phyloP scores from a whole-genome alignment of 2,329 filamentous ascomycete genomes.

The Fusarium neocosmosporiellum region DNA sequence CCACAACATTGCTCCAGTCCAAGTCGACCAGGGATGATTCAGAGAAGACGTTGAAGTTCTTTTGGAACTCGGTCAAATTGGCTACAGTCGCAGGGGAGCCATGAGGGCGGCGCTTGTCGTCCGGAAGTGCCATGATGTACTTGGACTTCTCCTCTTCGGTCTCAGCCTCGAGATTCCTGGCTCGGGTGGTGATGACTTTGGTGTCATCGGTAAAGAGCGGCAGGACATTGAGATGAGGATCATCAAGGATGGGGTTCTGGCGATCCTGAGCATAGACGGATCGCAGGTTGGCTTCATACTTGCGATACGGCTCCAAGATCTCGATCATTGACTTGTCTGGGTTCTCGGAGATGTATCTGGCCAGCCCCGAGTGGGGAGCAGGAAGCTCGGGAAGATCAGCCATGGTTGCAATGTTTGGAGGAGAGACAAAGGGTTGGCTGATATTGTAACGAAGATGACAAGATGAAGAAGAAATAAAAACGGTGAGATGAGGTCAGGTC shows the following conservation, averaged over 20 bases:
- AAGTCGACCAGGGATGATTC: constrained; percentile 81
- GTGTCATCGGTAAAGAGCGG: constrained; percentile 72
- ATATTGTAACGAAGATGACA: not conserved
- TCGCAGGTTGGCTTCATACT: constrained; percentile 74
- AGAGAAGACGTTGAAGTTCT: constrained; percentile 85
- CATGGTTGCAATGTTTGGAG: constrained; percentile 39
- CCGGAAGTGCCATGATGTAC: constrained; percentile 76
- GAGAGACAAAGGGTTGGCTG: not conserved
- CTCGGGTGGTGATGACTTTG: constrained; percentile 68
- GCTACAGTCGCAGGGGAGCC: constrained; percentile 76
- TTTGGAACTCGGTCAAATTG: constrained; percentile 76
- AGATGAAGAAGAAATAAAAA: not conserved
- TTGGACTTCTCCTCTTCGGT: constrained; percentile 68
- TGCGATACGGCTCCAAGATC: constrained; percentile 73
- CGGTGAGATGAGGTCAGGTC: not conserved
- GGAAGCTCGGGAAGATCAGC: constrained; percentile 58
- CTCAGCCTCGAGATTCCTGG: constrained; percentile 69
- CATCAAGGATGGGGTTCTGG: constrained; percentile 65
- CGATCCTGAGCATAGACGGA: constrained; percentile 77
- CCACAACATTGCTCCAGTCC: constrained; percentile 86
- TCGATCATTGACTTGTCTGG: constrained; percentile 64
- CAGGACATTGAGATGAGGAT: constrained; percentile 71
- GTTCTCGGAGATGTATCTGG: constrained; percentile 65
- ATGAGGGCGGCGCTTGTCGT: constrained; percentile 69
- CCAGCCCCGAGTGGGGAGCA: constrained; percentile 57